Evolutionary conservation across 2,329 filamentous ascomycete genomes (phyloP).

Genomic region (Fusarium heterosporum): DNA sequence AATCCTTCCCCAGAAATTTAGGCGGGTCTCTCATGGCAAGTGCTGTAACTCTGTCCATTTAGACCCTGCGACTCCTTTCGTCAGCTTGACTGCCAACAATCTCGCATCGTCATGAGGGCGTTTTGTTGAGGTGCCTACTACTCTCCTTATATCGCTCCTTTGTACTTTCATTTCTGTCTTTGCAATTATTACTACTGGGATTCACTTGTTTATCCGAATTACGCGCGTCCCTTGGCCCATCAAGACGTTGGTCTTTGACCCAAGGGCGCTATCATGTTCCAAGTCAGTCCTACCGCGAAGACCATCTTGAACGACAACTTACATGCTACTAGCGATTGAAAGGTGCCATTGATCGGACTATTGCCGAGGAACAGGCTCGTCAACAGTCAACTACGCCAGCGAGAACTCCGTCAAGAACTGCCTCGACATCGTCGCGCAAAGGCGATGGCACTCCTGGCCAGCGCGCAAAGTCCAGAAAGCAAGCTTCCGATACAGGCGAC

Average conservation of each 20-base stretch:
- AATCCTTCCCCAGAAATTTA: conserved; percentile 35
- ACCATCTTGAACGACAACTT: background rate
- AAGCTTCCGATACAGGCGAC: conserved; percentile 53
- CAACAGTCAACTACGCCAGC: conserved; percentile 68
- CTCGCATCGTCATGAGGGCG: conserved; percentile 27
- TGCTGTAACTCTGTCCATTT: conserved; percentile 34
- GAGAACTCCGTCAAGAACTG: conserved; percentile 55
- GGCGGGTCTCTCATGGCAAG: conserved; percentile 18
- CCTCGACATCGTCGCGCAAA: conserved; percentile 54
- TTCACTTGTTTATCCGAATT: conserved; percentile 9
- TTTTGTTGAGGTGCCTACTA: conserved; percentile 26
- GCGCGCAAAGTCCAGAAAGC: conserved; percentile 56
- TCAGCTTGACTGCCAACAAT: conserved; percentile 23
- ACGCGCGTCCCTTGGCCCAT: conserved; percentile 35
- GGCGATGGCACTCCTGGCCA: conserved; percentile 52
- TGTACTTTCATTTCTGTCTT: conserved; percentile 9
- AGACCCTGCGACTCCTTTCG: conserved; percentile 43
- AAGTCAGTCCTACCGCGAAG: conserved; percentile 43
- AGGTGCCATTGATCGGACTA: conserved; percentile 85
- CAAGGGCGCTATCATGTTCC: conserved; percentile 48
- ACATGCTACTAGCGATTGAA: conserved; percentile 74
- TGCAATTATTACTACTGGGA: background rate
- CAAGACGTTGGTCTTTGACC: conserved; percentile 36
- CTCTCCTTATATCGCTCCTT: background rate
- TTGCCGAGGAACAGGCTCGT: conserved; percentile 91